Base-by-base conservation (phyloP, 371 early-diverging fungal species). In the Sporodiniella umbellata region DNA sequence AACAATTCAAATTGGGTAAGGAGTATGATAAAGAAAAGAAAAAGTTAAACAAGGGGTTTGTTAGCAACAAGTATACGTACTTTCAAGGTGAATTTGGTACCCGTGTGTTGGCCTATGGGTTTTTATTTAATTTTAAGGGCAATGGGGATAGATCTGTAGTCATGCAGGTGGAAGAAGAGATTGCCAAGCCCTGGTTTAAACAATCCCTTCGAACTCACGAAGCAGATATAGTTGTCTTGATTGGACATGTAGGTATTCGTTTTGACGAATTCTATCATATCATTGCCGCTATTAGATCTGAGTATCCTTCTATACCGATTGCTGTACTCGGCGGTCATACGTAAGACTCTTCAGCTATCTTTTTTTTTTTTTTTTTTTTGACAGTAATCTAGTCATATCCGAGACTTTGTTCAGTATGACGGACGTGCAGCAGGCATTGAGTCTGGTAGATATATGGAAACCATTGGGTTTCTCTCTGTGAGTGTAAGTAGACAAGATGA, bases 361-460 rank as follows among this genome's bases (percentile, higher is more conserved):
- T 18, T 17, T 19, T 6, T 25, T 25, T 21, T 18, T 4, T 35
- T 45, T 7, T 33, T 51, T n/a, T n/a, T n/a, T n/a, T n/a, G n/a
- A n/a, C n/a, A n/a, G n/a, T n/a, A n/a, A n/a, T n/a, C n/a, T n/a
- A 62, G 56, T 4, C 84, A 84, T 56, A 59, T 75, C n/a, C 77
- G 84, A 45, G 84, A 84, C 43, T 79, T 76, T 60, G 65, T 52
- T 23, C 43, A 56, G 39, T 80, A 71, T 42, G 84, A 80, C 58
- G 49, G 45, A 8, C 73, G 77, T 55, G 79, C 78, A 11, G 78
- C 66, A 51, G 84, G 78, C 26, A 61, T 84, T 26, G 69, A 77
- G 30, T 67, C 75, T 30, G 84, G 84, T 33, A 72, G 79, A 14
- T 81, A 77, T 66, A 55, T 84, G 61, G 82, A 84, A 37, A 78